phyloP scores from a whole-genome alignment of 108 stramenopile genomes.

The Seminavis robusta region DNA sequence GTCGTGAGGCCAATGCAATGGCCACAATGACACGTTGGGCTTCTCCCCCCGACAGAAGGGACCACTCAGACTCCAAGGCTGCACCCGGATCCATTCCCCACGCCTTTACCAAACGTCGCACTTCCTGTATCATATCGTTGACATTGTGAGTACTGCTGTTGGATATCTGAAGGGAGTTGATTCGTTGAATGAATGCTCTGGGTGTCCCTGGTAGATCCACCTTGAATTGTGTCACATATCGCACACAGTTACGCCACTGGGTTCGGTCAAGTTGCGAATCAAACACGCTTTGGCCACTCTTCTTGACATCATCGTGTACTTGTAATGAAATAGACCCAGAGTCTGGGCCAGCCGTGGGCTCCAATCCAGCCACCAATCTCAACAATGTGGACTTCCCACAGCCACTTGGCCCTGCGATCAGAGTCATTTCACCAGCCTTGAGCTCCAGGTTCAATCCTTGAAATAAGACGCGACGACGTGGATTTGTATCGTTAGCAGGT shows the following conservation, averaged over 20 bases:
- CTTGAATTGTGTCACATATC: constrained; percentile 85
- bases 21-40: constrained; percentile 72
- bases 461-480: constrained; percentile 25
- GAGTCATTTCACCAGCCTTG: constrained; percentile 8
- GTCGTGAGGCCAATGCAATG: constrained; percentile 66
- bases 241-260: constrained; percentile 55
- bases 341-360: too few species aligned
- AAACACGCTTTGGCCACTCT: constrained; percentile 13
- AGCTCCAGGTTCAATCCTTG: constrained; percentile 18
- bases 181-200: constrained; percentile 25
- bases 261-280: constrained; percentile 16
- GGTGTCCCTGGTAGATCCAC: constrained; percentile 63
- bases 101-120: constrained; percentile 1
- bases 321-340: too few species aligned
- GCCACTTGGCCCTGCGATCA: constrained; percentile 49
- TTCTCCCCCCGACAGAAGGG: constrained; percentile 81
- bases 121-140: constrained; percentile 8
- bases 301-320: constrained; percentile 14
- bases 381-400: constrained; percentile 78
- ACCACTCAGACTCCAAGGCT: constrained; percentile 63
- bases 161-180: constrained; percentile 15
- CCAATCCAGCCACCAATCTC: constrained; percentile 62
- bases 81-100: constrained; percentile 26
- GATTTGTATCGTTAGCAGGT: too few species aligned
- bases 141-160: not conserved